Base-by-base conservation (phyloP, 1,284 basidiomycete species). In the Amylostereum chailletii region DNA sequence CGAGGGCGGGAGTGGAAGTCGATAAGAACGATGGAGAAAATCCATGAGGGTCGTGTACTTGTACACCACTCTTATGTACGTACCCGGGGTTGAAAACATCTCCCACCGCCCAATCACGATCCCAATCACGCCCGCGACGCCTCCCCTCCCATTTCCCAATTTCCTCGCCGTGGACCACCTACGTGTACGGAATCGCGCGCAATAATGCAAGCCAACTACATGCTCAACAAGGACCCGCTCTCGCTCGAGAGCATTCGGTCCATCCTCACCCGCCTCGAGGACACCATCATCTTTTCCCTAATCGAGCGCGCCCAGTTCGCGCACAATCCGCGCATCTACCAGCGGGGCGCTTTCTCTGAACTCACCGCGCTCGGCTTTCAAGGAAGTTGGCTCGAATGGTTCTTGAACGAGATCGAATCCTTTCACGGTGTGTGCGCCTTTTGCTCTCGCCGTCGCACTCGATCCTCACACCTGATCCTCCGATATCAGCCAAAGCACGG, bases 251-350 rank as follows among this genome's bases (percentile, higher is more conserved):
- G 82, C 51, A 98, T 99, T 59, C 77, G 96, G 51, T 82, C 83
- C 19, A 87, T 93, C 48, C 76, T 99, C 11, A 84, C 80, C 56
- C 80, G 96, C 19, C 81, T 99, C 26, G 96, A 99, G 64, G 96
- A 99, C 59, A 99, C 95, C 26, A 99, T 99, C 71, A 96, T 98
- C 64, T 99, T 99, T 64, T 84, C 79, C 48, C 77, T 94, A 58
- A 99, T 99, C 60, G 96, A 99, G 66, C 83, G 96, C 30, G 94
- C 94, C 0, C 95, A 99, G 65, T 99, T 97, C 61, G 92, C 92
- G 0, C 86, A 90, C 65, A 98, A 99, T 63, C 81, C 86, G n/a
- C 78, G 76, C 51, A 95, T 96, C 57, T 99, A 99, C 71, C 71
- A 84, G 50, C 74, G 76, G 2, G 86, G 84, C 9, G 86, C 79